These are phyloP conservation scores for Amniculicola lignicola DNA, from an alignment of 495 filamentous ascomycete species.

Conservation along the genomic window DNA sequence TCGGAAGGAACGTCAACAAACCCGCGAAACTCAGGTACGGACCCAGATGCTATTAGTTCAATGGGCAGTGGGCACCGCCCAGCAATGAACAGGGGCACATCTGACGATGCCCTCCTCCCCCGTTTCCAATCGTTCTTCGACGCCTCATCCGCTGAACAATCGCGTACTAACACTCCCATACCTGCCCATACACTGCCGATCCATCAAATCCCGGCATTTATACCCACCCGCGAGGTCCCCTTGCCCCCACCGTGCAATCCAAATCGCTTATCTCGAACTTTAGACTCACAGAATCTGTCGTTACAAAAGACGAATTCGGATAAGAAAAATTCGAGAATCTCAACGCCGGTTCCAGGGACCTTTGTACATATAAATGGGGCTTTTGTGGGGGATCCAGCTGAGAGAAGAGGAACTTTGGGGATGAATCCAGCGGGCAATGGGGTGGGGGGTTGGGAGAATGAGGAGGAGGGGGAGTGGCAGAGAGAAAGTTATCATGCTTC, in stretches of 20 bases:
- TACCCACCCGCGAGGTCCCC: background rate
- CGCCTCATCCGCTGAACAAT: background rate
- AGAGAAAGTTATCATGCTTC: background rate
- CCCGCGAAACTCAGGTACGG: background rate
- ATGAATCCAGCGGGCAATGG: constrained; percentile 4
- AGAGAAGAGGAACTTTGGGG: constrained; percentile 18
- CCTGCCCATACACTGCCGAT: background rate
- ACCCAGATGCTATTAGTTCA: background rate
- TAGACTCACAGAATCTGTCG: background rate
- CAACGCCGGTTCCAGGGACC: constrained; percentile 18
- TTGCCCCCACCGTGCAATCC: background rate
- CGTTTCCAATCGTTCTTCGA: background rate
- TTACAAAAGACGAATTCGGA: background rate
- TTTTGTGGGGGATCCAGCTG: background rate
- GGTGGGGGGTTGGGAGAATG: constrained; percentile 7
- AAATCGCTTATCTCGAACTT: background rate
- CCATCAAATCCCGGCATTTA: background rate
- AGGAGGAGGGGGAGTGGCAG: background rate
- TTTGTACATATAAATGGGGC: constrained; percentile 23
- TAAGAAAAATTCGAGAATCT: constrained; percentile 7
- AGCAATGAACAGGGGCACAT: background rate
- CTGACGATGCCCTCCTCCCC: background rate
- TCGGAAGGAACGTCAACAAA: background rate
- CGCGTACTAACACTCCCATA: background rate
- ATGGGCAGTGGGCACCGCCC: background rate